Conservation (phyloP, 2,329 filamentous ascomycete species). For the Fusarium domesticum region DNA sequence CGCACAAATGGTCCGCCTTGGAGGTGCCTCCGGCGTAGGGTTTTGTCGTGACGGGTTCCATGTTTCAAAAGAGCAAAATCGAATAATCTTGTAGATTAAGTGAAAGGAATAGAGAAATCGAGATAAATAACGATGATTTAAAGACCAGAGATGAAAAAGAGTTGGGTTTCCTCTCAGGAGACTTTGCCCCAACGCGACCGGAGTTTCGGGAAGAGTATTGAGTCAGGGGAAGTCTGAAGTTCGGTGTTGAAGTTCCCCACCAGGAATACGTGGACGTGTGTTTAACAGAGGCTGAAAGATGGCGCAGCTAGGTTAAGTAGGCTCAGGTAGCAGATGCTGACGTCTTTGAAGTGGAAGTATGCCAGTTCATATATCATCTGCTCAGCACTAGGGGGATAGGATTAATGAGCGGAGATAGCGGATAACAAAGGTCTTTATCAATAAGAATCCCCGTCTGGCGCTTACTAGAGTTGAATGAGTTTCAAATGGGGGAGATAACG, state of each 20-base stretch:
- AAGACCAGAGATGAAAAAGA: slow-evolving; percentile 5
- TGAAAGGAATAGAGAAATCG: slow-evolving; percentile 1
- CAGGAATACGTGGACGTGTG: neutral
- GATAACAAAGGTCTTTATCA: too few relatives aligned
- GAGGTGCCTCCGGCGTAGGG: slow-evolving; percentile 48
- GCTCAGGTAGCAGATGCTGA: neutral
- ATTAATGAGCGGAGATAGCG: too few relatives aligned
- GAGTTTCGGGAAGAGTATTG: slow-evolving; percentile 17
- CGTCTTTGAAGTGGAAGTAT: neutral
- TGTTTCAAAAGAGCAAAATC: slow-evolving; percentile 16
- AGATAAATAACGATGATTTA: neutral
- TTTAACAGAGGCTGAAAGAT: neutral
- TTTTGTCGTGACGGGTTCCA: slow-evolving; percentile 14
- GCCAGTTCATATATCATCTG: too few relatives aligned
- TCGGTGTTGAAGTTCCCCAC: neutral
- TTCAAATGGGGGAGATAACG: too few relatives aligned
- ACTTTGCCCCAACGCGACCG: slow-evolving; percentile 17
- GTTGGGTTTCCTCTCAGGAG: slow-evolving; percentile 22
- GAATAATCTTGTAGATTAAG: neutral
- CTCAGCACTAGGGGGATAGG: too few relatives aligned
- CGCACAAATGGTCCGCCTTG: slow-evolving; percentile 68
- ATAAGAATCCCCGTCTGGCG: too few relatives aligned
- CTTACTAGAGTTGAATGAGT: too few relatives aligned
- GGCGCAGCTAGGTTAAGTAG: too few relatives aligned
- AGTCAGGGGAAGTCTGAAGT: slow-evolving; percentile 6